Evolutionary conservation across 139 green algal species (phyloP), one percentile per base, ranked within the genome.

Genomic region (Mesotaenium endlicherianum): DNA sequence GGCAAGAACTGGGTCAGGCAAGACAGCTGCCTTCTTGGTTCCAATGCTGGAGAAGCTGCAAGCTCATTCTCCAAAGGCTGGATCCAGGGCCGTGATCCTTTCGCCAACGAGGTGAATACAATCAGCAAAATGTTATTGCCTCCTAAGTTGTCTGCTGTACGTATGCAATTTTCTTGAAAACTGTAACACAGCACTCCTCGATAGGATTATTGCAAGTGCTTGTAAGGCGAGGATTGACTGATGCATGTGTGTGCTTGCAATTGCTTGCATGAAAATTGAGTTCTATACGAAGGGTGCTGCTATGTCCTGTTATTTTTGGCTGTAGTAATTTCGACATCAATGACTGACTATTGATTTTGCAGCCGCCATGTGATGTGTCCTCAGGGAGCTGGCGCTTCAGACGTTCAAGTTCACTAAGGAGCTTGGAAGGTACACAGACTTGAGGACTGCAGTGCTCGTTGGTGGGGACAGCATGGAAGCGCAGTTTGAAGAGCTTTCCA

Each of bases 401-500:
- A 86, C 80, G 34, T 86, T 76, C 90, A 95, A 96, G 79, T 93
- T 96, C n/a, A 87, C 92, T 1, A 88, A 88, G 81, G 93, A 97
- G 85, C 87, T 97, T 50, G 43, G 81, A 16, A 72, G 89, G 67
- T 93, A 93, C 89, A 96, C 91, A 17, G 88, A 96, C 84, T 90
- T 99, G 59, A 90, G 93, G 41, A 91, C 83, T 2, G 94, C 93
- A 1, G 90, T 92, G 50, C 86, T 99, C 71, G 96, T 99, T 38
- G 96, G 95, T 3, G 96, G 96, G 4, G 96, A 99, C 88, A 93
- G 92, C 53, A 96, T 99, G 93, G 94, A 98, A 88, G 50, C 92
- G 58, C 80, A 90, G 71, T 90, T 90, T 47, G 81, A 80, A 47
- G 85, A 70, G 39, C 55, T 88, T 20, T 26, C 77, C 0, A 34